Evolutionary conservation across 257 asterid species (phyloP), one percentile per base, ranked within the genome.

Genomic region (Nicotiana undulata): DNA sequence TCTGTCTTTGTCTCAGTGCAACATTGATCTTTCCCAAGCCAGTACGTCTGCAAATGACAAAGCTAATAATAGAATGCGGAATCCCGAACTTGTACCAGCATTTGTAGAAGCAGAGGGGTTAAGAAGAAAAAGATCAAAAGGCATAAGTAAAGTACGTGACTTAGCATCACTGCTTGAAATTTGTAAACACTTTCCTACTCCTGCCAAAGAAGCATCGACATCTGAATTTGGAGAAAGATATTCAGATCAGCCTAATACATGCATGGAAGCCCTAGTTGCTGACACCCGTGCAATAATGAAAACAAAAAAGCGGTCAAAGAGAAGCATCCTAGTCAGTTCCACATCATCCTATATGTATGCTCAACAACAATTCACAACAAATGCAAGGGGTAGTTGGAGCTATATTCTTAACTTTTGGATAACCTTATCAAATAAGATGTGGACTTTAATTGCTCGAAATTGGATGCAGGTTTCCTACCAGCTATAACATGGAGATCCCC

Each of bases 251-350:
- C 89, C 87, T 65, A 80, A 81, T 53, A 72, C 89, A 68, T 92
- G 91, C 87, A 83, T 86, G 87, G 94, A 90, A 75, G 88, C 93
- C 80, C 83, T 86, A 67, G 88, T 81, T 79, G 92, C 96, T 46
- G 87, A 85, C 75, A 86, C 83, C 70, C 83, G 67, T 79, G 56
- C 91, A 86, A 81, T 81, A 74, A 64, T 82, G 86, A 52, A 79
- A 66, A 92, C 85, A 79, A 90, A 90, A 89, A 90, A 89, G 88
- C 91, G 91, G 65, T 83, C 96, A 32, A 91, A 86, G 81, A 90
- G 92, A 89, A 87, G 85, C 85, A 58, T 83, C 80, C 80, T 60
- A 20, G 79, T 84, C 82, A 85, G 83, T 85, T 82, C 90, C 81
- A 81, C 89, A 67, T 82, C 79, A 75, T 89, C 87, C 60, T 72